Conservation (phyloP, 306 rosid genomes). For the Prinsepia uniflora region DNA sequence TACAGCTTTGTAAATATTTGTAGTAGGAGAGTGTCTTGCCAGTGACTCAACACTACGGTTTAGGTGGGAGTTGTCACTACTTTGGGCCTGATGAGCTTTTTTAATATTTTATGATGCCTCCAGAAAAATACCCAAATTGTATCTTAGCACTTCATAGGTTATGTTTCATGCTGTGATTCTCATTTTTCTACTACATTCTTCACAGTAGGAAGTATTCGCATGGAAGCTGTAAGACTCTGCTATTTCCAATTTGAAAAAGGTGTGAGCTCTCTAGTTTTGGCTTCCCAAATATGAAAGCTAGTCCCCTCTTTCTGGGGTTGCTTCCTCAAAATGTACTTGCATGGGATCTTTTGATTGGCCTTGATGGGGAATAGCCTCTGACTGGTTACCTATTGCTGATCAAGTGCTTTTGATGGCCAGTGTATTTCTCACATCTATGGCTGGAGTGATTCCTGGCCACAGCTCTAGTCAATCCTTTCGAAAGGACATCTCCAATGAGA, state of each 20-base stretch:
- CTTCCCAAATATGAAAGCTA: conserved; percentile 30
- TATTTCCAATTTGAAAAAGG: conserved; percentile 32
- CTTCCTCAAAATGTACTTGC: conserved; percentile 43
- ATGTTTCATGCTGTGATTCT: background rate
- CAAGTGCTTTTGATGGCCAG: conserved; percentile 82
- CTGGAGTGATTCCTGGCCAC: conserved; percentile 69
- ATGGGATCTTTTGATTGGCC: conserved; percentile 57
- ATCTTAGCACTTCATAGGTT: background rate
- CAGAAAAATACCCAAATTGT: background rate
- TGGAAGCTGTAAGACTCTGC: conserved; percentile 33
- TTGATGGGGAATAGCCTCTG: conserved; percentile 48
- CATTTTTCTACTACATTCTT: background rate
- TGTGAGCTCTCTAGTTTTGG: conserved; percentile 31
- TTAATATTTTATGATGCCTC: background rate
- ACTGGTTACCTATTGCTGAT: conserved; percentile 62
- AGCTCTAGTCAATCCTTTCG: conserved; percentile 31
- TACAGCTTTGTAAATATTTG: too few relatives aligned
- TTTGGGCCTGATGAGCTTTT: background rate
- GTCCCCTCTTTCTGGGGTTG: conserved; percentile 32
- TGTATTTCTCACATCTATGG: conserved; percentile 76
- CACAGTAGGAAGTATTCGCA: conserved; percentile 46
- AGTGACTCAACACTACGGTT: background rate
- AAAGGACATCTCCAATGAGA: conserved; percentile 45
- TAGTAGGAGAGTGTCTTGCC: background rate
- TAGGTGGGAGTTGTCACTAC: background rate